Evolutionary conservation across 1,284 basidiomycete genomes (phyloP), one percentile per base, ranked within the genome.

Genomic region (Psilocybe mexicana): DNA sequence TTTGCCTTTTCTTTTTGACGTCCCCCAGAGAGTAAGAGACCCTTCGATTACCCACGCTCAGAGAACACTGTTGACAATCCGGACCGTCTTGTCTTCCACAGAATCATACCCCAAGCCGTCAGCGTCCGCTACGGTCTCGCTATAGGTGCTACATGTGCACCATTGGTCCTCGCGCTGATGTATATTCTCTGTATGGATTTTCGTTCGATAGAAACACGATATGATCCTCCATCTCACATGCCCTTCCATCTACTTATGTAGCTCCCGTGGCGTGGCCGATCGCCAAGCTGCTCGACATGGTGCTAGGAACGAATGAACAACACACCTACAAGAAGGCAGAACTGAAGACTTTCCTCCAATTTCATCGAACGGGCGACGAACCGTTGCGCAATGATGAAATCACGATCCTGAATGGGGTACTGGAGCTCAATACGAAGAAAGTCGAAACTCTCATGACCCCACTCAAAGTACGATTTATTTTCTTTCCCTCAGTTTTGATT

Each of bases 301-400:
- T 88, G 1, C 85, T 96, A 1, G 94, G 94, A 33, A 79, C 75
- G 1, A 78, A 86, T 63, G 88, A 90, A 63, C 77, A 80, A 0
- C 82, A 90, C 59, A 94, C 90, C 0, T 96, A 95, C 78, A 94
- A 94, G 69, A 95, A 95, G 70, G 92, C 92, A 0, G 92, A 96
- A 69, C 84, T 98, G 47, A 94, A 93, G 74, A 92, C 91, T 0
- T 98, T 98, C 75, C 82, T 98, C 30, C 91, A 94, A 68, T 93
- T 96, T 74, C 93, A 96, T 74, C 80, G 93, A 54, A 87, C 88
- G 42, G 87, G 94, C 45, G 86, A 93, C 70, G 90, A 96, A 69
- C 93, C 94, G 0, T 79, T 96, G 18, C 81, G 92, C 33, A 91
- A 96, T 70, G 91, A 96, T 65, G 91, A 95, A 72, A 94, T 95